Conservation (phyloP, 164 flowering plant species). For the Vitis vinifera region DNA sequence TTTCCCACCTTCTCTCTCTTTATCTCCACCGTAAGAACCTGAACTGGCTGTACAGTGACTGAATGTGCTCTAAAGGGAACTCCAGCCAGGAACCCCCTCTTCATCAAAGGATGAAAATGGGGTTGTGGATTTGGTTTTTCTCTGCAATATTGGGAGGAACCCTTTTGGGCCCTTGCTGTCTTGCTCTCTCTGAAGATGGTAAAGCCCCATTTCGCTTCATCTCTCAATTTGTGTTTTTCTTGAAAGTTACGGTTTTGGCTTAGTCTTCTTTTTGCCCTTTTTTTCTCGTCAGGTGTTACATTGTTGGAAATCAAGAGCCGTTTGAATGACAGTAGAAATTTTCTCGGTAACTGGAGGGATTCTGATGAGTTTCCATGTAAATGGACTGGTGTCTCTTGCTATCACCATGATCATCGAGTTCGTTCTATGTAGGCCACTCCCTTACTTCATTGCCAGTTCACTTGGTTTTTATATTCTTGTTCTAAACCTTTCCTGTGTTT, state of each 20-base stretch:
- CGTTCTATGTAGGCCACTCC: conserved; percentile 57
- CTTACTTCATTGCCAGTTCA: not conserved
- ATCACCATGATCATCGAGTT: conserved; percentile 57
- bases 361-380: conserved; percentile 72
- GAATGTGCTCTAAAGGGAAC: not conserved
- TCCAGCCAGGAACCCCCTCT: not conserved
- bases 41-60: not conserved
- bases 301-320: conserved; percentile 68
- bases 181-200: conserved; percentile 82
- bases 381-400: conserved; percentile 88
- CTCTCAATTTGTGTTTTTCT: not conserved
- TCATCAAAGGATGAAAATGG: conserved; percentile 12
- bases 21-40: not conserved
- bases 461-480: conserved; percentile 1
- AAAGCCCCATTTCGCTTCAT: conserved; percentile 9
- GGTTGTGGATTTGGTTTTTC: conserved; percentile 21
- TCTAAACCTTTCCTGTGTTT: not conserved
- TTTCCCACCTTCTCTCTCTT: not conserved
- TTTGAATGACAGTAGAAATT: conserved; percentile 65
- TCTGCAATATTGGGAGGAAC: conserved; percentile 18
- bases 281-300: conserved; percentile 45
- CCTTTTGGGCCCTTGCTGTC: conserved; percentile 30
- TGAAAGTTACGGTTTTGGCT: not conserved
- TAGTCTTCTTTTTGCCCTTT: conserved; percentile 1
- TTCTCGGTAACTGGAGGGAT: conserved; percentile 67